Base-by-base conservation (phyloP, 1,284 basidiomycete genomes). In the Microbotryomycetes sp. region DNA sequence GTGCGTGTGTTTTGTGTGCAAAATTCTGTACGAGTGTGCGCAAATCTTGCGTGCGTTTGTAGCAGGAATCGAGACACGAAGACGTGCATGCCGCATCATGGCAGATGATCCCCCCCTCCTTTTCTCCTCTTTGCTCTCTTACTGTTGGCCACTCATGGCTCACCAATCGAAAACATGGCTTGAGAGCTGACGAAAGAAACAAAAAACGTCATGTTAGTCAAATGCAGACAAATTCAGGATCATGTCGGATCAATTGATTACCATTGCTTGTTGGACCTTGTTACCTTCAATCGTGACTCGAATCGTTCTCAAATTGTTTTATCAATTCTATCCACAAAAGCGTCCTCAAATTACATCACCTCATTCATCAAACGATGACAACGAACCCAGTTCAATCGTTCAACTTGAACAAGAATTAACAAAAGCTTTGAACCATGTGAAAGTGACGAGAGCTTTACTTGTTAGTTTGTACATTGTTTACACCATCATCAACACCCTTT, bases 211-310 rank as follows among this genome's bases (percentile, higher is more conserved):
- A n/a, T n/a, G n/a, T n/a, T n/a, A n/a, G n/a, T n/a, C n/a, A n/a
- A n/a, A n/a, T n/a, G n/a, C n/a, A n/a, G n/a, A n/a, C n/a, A n/a
- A n/a, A n/a, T n/a, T n/a, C n/a, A n/a, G n/a, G n/a, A 30, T 25
- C 50, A 12, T 52, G n/a, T 52, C 50, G 14, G 26, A 52, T 29
- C 65, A 68, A 46, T 28, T 66, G 16, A 51, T 53, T 3, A 62
- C 64, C 31, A 50, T 68, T 54, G 50, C 64, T 2, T 52, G 53
- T 29, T 68, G 67, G 67, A 47, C 62, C 0, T 49, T 66, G 50
- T 52, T 68, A 14, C 67, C 67, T 4, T 53, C 60, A 6, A 15
- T 66, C 53, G 29, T 60, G 28, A 58, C 64, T 22, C 51, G 52
- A 19, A n/a, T 58, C 52, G 36, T 64, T 58, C 62, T 68, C 55